These are phyloP conservation scores for Saturnispora mendoncae DNA, from an alignment of 805 yeast genomes.

Conservation along the genomic window DNA sequence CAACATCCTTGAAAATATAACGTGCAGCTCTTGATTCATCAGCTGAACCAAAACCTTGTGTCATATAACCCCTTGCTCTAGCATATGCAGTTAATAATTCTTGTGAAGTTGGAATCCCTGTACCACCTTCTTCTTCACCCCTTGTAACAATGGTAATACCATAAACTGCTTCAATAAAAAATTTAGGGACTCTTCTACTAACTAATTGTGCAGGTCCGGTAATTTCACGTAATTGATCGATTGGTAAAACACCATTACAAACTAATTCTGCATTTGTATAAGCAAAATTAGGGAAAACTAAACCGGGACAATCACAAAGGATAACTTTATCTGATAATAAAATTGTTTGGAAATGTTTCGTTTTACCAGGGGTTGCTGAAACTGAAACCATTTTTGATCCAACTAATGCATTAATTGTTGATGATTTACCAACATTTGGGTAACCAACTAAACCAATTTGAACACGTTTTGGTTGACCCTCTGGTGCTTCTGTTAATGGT, in stretches of 20 bases:
- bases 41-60: conserved; percentile 94
- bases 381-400: conserved; percentile 98
- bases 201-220: conserved; percentile 84
- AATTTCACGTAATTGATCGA: conserved; percentile 89
- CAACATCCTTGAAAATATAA: conserved; percentile 87
- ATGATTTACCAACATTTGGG: conserved; percentile 78
- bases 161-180: conserved; percentile 79
- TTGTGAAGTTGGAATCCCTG: conserved; percentile 80
- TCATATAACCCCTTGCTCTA: conserved; percentile 93
- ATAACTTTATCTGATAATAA: conserved; percentile 72
- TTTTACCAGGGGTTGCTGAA: conserved; percentile 97
- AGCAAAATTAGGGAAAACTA: conserved; percentile 96
- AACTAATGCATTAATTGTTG: conserved; percentile 94
- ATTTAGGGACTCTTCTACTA: conserved; percentile 82
- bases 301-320: conserved; percentile 97
- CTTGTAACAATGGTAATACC: conserved; percentile 81
- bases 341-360: conserved; percentile 97
- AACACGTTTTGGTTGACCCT: conserved; percentile 51
- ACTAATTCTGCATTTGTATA: conserved; percentile 94
- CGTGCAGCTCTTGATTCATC: conserved; percentile 94
- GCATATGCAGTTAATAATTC: conserved; percentile 90
- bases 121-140: conserved; percentile 79
- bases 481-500: conserved; percentile 40
- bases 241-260: conserved; percentile 97
- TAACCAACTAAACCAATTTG: conserved; percentile 97